These are phyloP conservation scores for Phycomyces blakesleeanus DNA, from an alignment of 192 early-diverging fungal genomes.

Conservation along the genomic window DNA sequence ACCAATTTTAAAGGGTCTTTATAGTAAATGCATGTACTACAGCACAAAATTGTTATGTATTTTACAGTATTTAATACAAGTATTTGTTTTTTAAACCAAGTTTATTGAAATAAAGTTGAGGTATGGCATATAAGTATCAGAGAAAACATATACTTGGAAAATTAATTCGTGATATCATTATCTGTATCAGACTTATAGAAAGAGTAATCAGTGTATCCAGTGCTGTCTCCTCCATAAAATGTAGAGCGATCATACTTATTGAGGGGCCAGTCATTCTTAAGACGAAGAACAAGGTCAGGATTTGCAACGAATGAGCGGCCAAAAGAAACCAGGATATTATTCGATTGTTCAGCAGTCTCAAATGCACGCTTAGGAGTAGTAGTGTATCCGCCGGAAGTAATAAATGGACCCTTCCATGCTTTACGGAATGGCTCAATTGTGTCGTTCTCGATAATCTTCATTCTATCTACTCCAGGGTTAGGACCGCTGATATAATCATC, in stretches of 20 bases:
- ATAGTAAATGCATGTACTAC: no score
- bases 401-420: slow-evolving; percentile 7
- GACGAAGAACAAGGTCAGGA: slow-evolving; percentile 30
- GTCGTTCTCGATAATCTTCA: background rate
- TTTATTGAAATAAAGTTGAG: no score
- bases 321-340: slow-evolving; percentile 23
- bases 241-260: slow-evolving; percentile 30
- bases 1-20: no score
- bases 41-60: no score
- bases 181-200: slow-evolving; percentile 2
- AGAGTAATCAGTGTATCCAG: slow-evolving; percentile 36
- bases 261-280: slow-evolving; percentile 16
- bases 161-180: no score
- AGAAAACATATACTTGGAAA: no score
- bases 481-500: background rate
- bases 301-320: slow-evolving; percentile 36
- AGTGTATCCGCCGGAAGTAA: slow-evolving; percentile 24
- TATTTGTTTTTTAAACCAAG: no score
- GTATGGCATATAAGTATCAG: no score
- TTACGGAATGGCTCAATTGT: slow-evolving; percentile 8
- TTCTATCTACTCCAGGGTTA: background rate
- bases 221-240: slow-evolving; percentile 14
- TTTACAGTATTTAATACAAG: no score
- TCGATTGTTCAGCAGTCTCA: slow-evolving; percentile 12
- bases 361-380: slow-evolving; percentile 11